phyloP scores from a whole-genome alignment of 2,329 filamentous ascomycete species.

The Teratosphaeria pseudoeucalypti region DNA sequence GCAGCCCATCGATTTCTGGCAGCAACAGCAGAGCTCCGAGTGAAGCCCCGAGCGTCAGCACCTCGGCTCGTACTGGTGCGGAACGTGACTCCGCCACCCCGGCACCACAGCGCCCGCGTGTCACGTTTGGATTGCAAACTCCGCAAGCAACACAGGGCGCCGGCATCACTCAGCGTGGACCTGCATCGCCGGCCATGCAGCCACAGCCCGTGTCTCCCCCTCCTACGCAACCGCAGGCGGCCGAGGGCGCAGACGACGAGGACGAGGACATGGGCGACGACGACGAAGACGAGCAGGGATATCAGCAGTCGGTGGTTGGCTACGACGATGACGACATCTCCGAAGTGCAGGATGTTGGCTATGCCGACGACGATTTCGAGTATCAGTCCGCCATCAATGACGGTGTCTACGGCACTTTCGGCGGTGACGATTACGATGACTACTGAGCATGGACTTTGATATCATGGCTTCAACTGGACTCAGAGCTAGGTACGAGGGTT shows the following conservation, averaged over 20 bases:
- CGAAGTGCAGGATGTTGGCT: background rate
- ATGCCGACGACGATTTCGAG: background rate
- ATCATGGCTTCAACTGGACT: background rate
- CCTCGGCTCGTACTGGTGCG: background rate
- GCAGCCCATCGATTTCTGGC: background rate
- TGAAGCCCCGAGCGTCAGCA: background rate
- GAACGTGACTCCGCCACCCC: background rate
- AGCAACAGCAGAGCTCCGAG: slow-evolving; percentile 3
- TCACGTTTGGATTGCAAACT: slow-evolving; percentile 1
- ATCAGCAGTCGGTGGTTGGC: background rate
- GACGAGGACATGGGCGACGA: background rate
- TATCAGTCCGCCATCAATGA: background rate
- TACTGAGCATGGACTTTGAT: background rate
- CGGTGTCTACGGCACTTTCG: background rate
- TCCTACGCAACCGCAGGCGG: slow-evolving; percentile 1
- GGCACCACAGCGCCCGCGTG: background rate
- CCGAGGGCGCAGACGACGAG: background rate
- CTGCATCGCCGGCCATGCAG: background rate
- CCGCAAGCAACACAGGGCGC: slow-evolving; percentile 1
- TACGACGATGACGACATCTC: background rate
- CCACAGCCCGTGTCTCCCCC: background rate
- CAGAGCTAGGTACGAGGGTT: background rate
- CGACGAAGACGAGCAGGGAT: slow-evolving; percentile 1
- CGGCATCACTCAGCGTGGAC: background rate
- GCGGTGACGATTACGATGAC: background rate